These are phyloP conservation scores for Mycena haematopus DNA, from an alignment of 768 basidiomycete genomes.

Conservation along the genomic window DNA sequence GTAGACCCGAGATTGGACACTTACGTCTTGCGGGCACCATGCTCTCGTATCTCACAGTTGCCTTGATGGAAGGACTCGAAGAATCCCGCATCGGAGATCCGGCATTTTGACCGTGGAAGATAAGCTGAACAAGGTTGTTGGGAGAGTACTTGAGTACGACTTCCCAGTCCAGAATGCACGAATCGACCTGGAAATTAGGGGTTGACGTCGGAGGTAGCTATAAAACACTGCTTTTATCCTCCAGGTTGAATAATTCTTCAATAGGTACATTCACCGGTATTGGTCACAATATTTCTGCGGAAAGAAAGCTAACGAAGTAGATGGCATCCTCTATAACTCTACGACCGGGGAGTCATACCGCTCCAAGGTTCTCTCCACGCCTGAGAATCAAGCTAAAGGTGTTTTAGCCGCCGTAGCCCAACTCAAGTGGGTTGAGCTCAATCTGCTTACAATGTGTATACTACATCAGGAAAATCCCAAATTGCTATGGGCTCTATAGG, in stretches of 20 bases:
- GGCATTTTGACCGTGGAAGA: not conserved
- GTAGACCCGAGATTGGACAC: not conserved
- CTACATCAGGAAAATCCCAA: no score
- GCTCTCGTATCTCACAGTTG: not conserved
- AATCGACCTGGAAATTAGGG: conserved; percentile 36
- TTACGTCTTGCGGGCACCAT: no score
- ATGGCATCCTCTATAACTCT: conserved; percentile 36
- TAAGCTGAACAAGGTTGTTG: not conserved
- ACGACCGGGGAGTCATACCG: conserved; percentile 33
- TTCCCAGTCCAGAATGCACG: conserved; percentile 4
- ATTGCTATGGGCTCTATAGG: no score
- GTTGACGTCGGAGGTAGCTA: conserved; percentile 36
- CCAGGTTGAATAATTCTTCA: not conserved
- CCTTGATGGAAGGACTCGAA: not conserved
- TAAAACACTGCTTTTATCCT: not conserved
- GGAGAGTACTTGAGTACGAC: not conserved
- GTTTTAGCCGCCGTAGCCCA: conserved; percentile 34
- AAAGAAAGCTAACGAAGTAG: conserved; percentile 22
- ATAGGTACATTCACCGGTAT: conserved; percentile 30
- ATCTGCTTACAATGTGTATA: no score
- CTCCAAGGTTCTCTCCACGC: conserved; percentile 38
- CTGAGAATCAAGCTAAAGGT: conserved; percentile 38
- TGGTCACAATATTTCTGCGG: not conserved
- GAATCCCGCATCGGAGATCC: conserved; percentile 3
- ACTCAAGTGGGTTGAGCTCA: conserved; percentile 23